These are phyloP conservation scores for Boletellus ananas DNA, from an alignment of 768 basidiomycete genomes.

Conservation along the genomic window DNA sequence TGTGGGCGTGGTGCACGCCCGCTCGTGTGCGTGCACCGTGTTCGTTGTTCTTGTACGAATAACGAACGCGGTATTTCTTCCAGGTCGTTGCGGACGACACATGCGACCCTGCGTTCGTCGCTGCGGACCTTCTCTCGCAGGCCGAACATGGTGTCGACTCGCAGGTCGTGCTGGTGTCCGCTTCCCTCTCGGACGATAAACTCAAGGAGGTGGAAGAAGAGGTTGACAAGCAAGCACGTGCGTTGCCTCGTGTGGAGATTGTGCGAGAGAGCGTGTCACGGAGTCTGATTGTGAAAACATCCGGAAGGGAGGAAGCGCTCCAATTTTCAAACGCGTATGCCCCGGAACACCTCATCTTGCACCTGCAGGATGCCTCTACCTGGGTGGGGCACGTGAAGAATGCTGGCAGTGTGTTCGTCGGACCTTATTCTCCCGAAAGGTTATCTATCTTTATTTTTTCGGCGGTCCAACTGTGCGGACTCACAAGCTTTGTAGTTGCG, in stretches of 20 bases:
- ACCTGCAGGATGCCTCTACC: conserved; percentile 68
- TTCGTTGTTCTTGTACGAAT: conserved; percentile 38
- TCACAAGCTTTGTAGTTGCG: conserved; percentile 58
- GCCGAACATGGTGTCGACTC: conserved; percentile 98
- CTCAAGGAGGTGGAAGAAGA: conserved; percentile 77
- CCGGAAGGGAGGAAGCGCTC: conserved; percentile 70
- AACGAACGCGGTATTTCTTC: conserved; percentile 22
- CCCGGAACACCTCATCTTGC: conserved; percentile 95
- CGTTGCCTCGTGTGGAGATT: conserved; percentile 85
- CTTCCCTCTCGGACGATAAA: conserved; percentile 58
- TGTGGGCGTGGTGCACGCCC: conserved; percentile 56
- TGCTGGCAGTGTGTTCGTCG: conserved; percentile 96
- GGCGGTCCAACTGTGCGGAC: background rate
- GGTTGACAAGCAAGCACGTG: conserved; percentile 82
- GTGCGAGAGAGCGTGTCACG: conserved; percentile 84
- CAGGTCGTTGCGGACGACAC: conserved; percentile 94
- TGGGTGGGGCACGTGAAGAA: conserved; percentile 72
- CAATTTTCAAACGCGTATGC: conserved; percentile 96
- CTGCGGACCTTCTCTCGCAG: conserved; percentile 95
- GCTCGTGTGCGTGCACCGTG: conserved; percentile 49
- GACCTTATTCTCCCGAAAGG: conserved; percentile 95
- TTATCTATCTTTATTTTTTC: conserved; percentile 33
- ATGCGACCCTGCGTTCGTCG: conserved; percentile 84
- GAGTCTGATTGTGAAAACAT: conserved; percentile 80
- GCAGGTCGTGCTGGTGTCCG: conserved; percentile 89